phyloP scores from a whole-genome alignment of 371 early-diverging fungal genomes.

The Enterospora canceri region DNA sequence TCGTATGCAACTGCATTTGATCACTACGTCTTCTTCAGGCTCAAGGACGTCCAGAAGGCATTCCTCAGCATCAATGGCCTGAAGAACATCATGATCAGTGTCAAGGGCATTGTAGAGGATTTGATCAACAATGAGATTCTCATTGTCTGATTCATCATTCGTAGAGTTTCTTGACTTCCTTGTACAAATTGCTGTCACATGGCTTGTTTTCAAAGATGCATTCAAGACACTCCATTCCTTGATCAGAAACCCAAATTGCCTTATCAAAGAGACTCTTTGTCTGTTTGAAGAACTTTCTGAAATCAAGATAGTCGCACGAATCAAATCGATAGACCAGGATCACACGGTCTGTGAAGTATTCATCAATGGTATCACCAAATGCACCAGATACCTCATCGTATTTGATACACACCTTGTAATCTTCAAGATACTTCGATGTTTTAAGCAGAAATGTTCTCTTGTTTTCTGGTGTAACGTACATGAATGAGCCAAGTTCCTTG shows the following conservation, averaged over 20 bases:
- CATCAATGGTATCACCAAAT: conserved; percentile 21
- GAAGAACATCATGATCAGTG: too few relatives aligned
- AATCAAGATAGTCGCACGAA: conserved; percentile 25
- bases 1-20: neutral
- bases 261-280: conserved; percentile 24
- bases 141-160: neutral
- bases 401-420: conserved; percentile 22
- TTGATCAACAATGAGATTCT: neutral
- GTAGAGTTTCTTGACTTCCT: conserved; percentile 8
- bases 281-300: conserved; percentile 11
- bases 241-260: conserved; percentile 25
- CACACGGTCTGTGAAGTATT: conserved; percentile 32
- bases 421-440: conserved; percentile 11
- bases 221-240: conserved; percentile 21
- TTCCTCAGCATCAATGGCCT: neutral
- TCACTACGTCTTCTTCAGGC: neutral
- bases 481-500: conserved; percentile 25
- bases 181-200: conserved; percentile 2
- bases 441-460: conserved; percentile 21
- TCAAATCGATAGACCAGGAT: conserved; percentile 18
- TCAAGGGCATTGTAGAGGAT: neutral
- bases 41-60: neutral
- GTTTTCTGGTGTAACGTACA: conserved; percentile 8
- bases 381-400: conserved; percentile 1
- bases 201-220: conserved; percentile 28